Base-by-base conservation (phyloP, 805 yeast genomes). In the Cyberlindnera americana region DNA sequence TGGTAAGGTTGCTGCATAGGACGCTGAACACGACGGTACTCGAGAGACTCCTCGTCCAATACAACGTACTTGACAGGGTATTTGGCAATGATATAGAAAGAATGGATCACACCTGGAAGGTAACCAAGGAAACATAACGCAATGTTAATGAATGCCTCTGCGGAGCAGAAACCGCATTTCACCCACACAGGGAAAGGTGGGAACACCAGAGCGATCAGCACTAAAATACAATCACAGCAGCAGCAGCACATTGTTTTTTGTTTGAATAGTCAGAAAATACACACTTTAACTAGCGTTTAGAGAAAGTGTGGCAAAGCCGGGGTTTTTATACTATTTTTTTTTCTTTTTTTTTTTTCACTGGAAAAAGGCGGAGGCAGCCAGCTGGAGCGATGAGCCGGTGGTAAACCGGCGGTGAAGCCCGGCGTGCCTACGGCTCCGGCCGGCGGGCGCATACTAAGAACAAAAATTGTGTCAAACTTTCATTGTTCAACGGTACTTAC, bases 131-230 rank as follows among this genome's bases (percentile, higher is more conserved):
- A 54, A 60, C 88, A 82, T 22, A 86, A 70, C 6, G 83, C 77
- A 33, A 86, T 67, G 61, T 85, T 86, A 54, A 87, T 81, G 40
- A 78, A 59, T 33, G 70, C 67, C 55, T 86, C 95, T 7, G 80
- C 77, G 2, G 90, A 78, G 46, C 82, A 79, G 38, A 83, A 43
- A 3, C 95, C 95, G 39, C 83, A 69, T 56, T 83, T 82, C 47
- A 84, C 64, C 53, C 78, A 70, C 15, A 86, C 95, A 1, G 95
- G 88, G 38, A 86, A 57, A 1, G 95, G 95, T 1, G 95, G 95
- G 52, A 82, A 70, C 51, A 86, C 59, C 35, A 85, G 72, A 2
- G 93, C 85, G 35, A 86, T 52, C 9, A 86, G 64, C 14, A 81
- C 83, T 32, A 86, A 69, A 14, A 83, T 58, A 60, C 84, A 78